phyloP scores from a whole-genome alignment of 257 asterid species.

The Anisodus tanguticus region DNA sequence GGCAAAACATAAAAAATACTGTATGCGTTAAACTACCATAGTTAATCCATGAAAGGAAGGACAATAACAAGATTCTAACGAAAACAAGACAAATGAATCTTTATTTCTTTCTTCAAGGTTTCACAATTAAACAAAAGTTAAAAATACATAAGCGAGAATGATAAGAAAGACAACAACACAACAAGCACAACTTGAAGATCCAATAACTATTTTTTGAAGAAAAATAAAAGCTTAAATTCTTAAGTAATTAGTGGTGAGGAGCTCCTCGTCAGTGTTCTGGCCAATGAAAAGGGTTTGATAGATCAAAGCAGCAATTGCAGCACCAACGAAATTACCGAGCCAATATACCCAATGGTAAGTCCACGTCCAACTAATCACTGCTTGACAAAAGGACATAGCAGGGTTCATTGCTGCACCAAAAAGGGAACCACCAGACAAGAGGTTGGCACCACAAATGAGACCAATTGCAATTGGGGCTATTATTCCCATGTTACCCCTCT shows the following conservation, averaged over 20 bases:
- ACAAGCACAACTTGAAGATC: background rate
- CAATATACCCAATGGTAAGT: constrained; percentile 79
- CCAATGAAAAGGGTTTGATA: constrained; percentile 58
- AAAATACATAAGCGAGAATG: too few relatives aligned
- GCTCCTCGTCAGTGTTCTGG: constrained; percentile 47
- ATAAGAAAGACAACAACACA: too few relatives aligned
- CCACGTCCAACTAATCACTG: constrained; percentile 81
- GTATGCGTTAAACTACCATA: too few relatives aligned
- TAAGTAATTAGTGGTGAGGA: constrained; percentile 32
- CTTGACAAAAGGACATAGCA: constrained; percentile 78
- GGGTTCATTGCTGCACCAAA: constrained; percentile 84
- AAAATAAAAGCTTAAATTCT: background rate
- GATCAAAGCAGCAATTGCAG: constrained; percentile 62
- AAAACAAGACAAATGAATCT: too few relatives aligned
- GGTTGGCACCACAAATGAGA: constrained; percentile 79
- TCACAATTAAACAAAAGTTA: background rate
- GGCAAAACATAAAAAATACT: background rate
- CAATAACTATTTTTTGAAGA: too few relatives aligned
- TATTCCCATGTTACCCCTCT: constrained; percentile 71
- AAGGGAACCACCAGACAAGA: constrained; percentile 75
- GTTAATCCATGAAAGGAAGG: too few relatives aligned
- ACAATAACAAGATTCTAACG: too few relatives aligned
- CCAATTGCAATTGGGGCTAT: constrained; percentile 80
- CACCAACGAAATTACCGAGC: constrained; percentile 72
- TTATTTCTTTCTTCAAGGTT: too few relatives aligned